Conservation (phyloP, 495 filamentous ascomycete species). For the Penicillium flavigenum region DNA sequence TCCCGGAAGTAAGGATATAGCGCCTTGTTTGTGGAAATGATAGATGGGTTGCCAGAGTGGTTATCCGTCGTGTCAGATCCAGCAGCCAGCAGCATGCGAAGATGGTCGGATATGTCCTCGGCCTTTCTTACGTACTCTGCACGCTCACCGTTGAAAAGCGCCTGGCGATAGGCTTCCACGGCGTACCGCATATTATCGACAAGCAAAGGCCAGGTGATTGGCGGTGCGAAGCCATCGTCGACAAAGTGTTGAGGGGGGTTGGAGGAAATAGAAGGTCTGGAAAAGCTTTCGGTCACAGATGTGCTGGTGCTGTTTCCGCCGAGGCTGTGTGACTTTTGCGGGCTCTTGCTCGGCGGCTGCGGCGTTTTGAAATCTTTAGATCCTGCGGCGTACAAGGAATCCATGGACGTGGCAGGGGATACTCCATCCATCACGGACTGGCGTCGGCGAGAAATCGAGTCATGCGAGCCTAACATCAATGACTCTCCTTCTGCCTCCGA, state of each 20-base stretch:
- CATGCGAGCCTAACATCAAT: conserved; percentile 59
- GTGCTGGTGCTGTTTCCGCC: conserved; percentile 34
- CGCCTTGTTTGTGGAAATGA: conserved; percentile 94
- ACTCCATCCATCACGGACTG: conserved; percentile 71
- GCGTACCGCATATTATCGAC: conserved; percentile 87
- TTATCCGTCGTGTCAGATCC: conserved; percentile 97
- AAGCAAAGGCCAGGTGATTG: conserved; percentile 82
- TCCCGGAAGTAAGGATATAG: conserved; percentile 97
- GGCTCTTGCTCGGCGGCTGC: conserved; percentile 20
- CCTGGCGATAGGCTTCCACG: conserved; percentile 82
- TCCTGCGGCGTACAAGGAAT: conserved; percentile 68
- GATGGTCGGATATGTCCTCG: conserved; percentile 95
- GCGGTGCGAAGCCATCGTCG: conserved; percentile 72
- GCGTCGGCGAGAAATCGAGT: conserved; percentile 57
- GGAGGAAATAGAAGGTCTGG: conserved; percentile 54
- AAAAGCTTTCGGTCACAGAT: conserved; percentile 38
- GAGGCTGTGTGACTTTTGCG: conserved; percentile 28
- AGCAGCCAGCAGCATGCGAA: conserved; percentile 88
- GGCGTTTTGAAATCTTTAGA: conserved; percentile 24
- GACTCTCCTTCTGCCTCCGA: conserved; percentile 78
- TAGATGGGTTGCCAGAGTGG: conserved; percentile 97
- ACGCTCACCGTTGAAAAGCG: conserved; percentile 72
- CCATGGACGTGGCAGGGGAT: conserved; percentile 88
- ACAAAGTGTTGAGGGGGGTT: conserved; percentile 78
- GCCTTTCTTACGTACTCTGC: conserved; percentile 89